Base-by-base conservation (phyloP, 1,284 basidiomycete genomes). In the Naganishia albida region DNA sequence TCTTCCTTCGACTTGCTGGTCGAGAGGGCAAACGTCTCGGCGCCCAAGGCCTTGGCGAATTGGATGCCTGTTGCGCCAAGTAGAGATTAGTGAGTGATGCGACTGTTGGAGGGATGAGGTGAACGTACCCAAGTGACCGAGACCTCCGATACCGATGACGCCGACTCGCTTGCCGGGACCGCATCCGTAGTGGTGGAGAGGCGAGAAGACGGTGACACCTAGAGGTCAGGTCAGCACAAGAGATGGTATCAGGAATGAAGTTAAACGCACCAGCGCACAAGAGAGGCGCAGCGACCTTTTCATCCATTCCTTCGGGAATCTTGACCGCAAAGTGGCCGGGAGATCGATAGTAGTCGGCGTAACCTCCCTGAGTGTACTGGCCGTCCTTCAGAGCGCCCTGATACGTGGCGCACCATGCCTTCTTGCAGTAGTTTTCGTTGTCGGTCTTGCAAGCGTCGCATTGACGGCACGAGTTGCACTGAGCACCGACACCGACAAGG, bases 31-130 rank as follows among this genome's bases (percentile, higher is more conserved):
- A 81, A 81, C 12, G 85, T 82, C 54, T 85, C 82, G 2, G 83
- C 82, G 7, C 83, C 83, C 34, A 84, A 72, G 10, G 83, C 83
- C 49, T 80, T 78, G 16, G 82, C 81, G 67, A 84, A 84, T 68
- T 83, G 78, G 34, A 65, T 52, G 20, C 23, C 30, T 25, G 40
- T 26, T 46, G 40, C 16, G 13, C 16, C 20, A 26, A 7, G 16
- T 46, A 3, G 16, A 10, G 25, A n/a, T n/a, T n/a, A 34, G 13
- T 44, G 2, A 23, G 13, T 10, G 34, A 34, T 10, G 34, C 34
- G 34, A 6, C 34, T 34, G 10, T 23, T 7, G n/a, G 3, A 44
- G 25, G 7, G 7, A 13, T 12, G 12, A 26, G 15, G 48, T 30
- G 18, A 48, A 43, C 6, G 54, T 2, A 28, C 64, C 62, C 13